phyloP scores from a whole-genome alignment of 768 basidiomycete genomes.

The Chalciporus piperatus region DNA sequence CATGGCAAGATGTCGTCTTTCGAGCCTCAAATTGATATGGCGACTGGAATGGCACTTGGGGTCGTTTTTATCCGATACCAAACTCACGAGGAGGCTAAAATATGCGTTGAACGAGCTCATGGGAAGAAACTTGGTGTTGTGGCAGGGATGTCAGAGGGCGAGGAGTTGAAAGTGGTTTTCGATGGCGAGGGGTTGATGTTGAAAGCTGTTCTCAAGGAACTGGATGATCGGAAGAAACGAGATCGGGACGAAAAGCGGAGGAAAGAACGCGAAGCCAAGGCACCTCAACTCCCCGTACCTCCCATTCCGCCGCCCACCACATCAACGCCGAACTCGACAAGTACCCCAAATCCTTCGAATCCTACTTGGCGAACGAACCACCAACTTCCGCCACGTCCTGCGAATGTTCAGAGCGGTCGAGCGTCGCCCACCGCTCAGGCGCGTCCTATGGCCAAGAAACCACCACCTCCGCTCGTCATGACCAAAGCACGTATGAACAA shows the following conservation, averaged over 20 bases:
- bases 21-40: slow-evolving; percentile 75
- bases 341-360: slow-evolving; percentile 24
- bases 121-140: slow-evolving; percentile 58
- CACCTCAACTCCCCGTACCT: slow-evolving; percentile 12
- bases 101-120: slow-evolving; percentile 64
- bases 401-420: slow-evolving; percentile 24
- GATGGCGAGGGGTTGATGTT: slow-evolving; percentile 72
- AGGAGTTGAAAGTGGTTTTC: slow-evolving; percentile 71
- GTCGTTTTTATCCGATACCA: slow-evolving; percentile 72
- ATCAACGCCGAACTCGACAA: slow-evolving; percentile 27
- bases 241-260: slow-evolving; percentile 49
- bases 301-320: slow-evolving; percentile 11
- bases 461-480: slow-evolving; percentile 16
- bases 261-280: slow-evolving; percentile 32
- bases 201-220: slow-evolving; percentile 63
- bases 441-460: slow-evolving; percentile 29
- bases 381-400: slow-evolving; percentile 29
- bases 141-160: slow-evolving; percentile 41
- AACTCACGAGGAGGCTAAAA: slow-evolving; percentile 63
- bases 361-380: slow-evolving; percentile 23
- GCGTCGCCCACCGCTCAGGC: slow-evolving; percentile 27
- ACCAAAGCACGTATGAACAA: slow-evolving; percentile 29
- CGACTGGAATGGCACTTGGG: slow-evolving; percentile 80
- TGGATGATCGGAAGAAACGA: slow-evolving; percentile 50
- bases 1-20: slow-evolving; percentile 65